Conservation (phyloP, 805 yeast species). For the Torulaspora gathmanii region DNA sequence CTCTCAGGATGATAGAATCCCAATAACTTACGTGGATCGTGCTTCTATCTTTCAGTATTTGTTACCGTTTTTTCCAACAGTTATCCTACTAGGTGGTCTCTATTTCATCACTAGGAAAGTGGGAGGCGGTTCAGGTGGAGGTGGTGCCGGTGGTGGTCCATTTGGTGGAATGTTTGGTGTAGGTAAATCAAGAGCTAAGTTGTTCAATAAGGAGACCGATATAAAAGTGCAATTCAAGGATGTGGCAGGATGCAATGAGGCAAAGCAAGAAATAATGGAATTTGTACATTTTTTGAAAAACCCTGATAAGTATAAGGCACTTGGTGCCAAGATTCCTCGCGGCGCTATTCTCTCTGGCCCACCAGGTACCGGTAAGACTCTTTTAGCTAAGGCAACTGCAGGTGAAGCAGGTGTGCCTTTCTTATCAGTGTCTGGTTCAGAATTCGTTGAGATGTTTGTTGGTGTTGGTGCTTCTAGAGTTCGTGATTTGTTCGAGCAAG, state of each 20-base stretch:
- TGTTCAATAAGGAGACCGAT: constrained; percentile 77
- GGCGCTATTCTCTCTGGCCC: constrained; percentile 94
- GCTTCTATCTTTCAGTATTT: constrained; percentile 59
- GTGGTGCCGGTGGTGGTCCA: constrained; percentile 49
- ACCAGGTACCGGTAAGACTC: constrained; percentile 95
- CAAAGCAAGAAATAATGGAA: constrained; percentile 93
- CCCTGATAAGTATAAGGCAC: constrained; percentile 75
- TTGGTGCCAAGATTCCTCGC: constrained; percentile 93
- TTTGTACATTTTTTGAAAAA: constrained; percentile 84
- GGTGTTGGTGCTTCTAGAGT: constrained; percentile 99
- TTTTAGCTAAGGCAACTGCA: constrained; percentile 91
- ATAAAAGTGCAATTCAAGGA: constrained; percentile 79
- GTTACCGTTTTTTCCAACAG: constrained; percentile 74
- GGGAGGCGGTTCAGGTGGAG: constrained; percentile 30
- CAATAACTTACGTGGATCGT: constrained; percentile 68
- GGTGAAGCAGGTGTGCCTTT: constrained; percentile 99
- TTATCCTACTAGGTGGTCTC: constrained; percentile 73
- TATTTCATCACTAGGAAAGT: constrained; percentile 42
- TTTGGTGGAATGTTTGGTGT: constrained; percentile 68
- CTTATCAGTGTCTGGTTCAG: constrained; percentile 93
- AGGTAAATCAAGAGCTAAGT: constrained; percentile 74
- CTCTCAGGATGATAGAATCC: constrained; percentile 66
- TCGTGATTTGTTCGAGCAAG: constrained; percentile 85
- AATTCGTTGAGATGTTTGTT: constrained; percentile 97
- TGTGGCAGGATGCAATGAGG: constrained; percentile 94